Conservation (phyloP, 2,329 filamentous ascomycete species). For the Eutypella sp. region DNA sequence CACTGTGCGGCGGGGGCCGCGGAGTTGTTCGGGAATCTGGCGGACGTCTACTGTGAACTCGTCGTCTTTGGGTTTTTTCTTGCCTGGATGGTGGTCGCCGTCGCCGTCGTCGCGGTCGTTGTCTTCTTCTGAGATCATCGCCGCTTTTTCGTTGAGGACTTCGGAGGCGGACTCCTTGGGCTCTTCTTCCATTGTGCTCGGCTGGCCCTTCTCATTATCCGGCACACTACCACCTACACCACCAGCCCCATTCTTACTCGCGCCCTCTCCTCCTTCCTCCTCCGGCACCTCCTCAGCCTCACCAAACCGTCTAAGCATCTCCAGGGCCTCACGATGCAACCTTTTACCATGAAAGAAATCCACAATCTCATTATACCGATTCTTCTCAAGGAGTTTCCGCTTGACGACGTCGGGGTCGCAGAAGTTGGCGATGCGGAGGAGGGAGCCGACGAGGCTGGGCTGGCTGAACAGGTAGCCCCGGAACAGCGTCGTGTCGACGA, state of each 20-base stretch:
- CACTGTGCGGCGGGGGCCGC: conserved; percentile 79
- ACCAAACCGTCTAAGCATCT: conserved; percentile 77
- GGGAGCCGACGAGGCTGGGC: conserved; percentile 75
- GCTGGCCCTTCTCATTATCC: conserved; percentile 16
- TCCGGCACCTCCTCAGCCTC: conserved; percentile 31
- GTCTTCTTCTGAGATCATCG: conserved; percentile 15
- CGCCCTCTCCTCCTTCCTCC: conserved; percentile 28
- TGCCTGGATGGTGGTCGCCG: conserved; percentile 20
- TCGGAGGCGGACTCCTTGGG: no score
- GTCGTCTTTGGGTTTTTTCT: conserved; percentile 27
- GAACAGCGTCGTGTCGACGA: conserved; percentile 93
- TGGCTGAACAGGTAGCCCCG: conserved; percentile 90
- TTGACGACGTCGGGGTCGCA: conserved; percentile 95
- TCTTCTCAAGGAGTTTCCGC: conserved; percentile 81
- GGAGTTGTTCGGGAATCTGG: conserved; percentile 43
- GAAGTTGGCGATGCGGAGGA: conserved; percentile 95
- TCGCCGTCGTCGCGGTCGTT: conserved; percentile 18
- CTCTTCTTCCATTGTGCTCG: no score
- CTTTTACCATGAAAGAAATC: conserved; percentile 97
- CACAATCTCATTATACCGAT: conserved; percentile 89
- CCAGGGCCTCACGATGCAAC: conserved; percentile 80
- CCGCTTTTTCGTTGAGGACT: neutral
- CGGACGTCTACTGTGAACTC: conserved; percentile 1
- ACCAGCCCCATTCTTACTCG: no score
- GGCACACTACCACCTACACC: no score